Evolutionary conservation across 2,329 filamentous ascomycete species (phyloP), one percentile per base, ranked within the genome.

Genomic region (Alternaria viburni): DNA sequence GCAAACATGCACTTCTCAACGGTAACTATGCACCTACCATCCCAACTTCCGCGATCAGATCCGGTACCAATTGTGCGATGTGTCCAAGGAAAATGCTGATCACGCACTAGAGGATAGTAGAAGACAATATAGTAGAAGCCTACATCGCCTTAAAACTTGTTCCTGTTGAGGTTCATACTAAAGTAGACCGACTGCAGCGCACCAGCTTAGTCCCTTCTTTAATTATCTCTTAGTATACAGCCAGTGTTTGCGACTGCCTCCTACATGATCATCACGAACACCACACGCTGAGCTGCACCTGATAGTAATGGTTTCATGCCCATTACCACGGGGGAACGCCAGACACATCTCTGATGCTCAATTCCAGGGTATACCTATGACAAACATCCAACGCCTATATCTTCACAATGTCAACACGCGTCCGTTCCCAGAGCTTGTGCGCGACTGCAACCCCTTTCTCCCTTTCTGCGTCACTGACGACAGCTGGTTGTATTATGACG

Each of bases 351-450:
- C 7, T 44, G 21, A 25, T 50, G 32, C 30, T 43, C 46, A 13
- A 7, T 36, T 30, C 15, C 25, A 17, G 17, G 36, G 28, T 47
- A 19, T 49, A 13, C 19, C n/a, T 26, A 49, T 23, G 30, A 17
- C 21, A 15, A 19, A 6, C 47, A 45, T 15, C 25, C 23, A 52
- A n/a, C 46, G 45, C 23, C 57, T 60, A 72, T 59, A 97, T 96
- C 82, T 88, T 90, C 41, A 91, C 87, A 75, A 99, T 91, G 80
- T 99, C 95, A 21, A 97, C 93, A 66, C 95, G 88, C 28, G 93
- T 90, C 64, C 96, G 86, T 65, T 95, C 89, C 80, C 91, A 97
- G 23, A 98, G 82, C 71, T 88, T 88, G 79, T 97, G 93, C 41
- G 86, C 85, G 49, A 94, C 81, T 75, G 71, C 66, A 6, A 91